These are phyloP conservation scores for Aspergillus pseudoterreus DNA, from an alignment of 2,329 filamentous ascomycete species.

Conservation along the genomic window DNA sequence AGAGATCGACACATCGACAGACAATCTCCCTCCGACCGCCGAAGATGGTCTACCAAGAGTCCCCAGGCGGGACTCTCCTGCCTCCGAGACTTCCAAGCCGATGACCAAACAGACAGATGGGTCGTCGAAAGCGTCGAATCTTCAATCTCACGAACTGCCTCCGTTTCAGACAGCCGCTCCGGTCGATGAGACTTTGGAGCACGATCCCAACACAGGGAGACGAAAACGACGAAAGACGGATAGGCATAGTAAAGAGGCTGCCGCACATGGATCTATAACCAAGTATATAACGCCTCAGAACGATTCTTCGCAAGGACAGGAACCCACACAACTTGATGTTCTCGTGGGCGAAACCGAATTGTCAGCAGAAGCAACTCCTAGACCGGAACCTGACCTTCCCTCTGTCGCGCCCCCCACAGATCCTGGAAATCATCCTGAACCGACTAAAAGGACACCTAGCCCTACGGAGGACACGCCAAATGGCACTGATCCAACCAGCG, in stretches of 20 bases:
- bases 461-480: not conserved
- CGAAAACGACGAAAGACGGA: slow-evolving; percentile 35
- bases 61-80: no score
- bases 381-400: no score
- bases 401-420: no score
- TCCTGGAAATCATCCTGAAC: not conserved
- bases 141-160: slow-evolving; percentile 1
- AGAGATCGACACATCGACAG: slow-evolving; percentile 16
- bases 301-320: not conserved
- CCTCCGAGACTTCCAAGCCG: no score
- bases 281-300: not conserved
- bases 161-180: not conserved
- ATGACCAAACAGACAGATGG: not conserved
- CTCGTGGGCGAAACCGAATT: no score
- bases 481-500: not conserved
- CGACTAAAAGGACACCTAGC: not conserved
- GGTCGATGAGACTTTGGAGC: slow-evolving; percentile 15
- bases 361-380: no score
- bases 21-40: slow-evolving; percentile 4
- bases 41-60: not conserved
- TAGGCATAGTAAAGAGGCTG: slow-evolving; percentile 8
- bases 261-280: slow-evolving; percentile 1
- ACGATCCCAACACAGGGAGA: slow-evolving; percentile 30
- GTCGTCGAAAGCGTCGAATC: not conserved
- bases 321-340: no score